phyloP scores from a whole-genome alignment of 164 flowering plant species.

The Litsea cubeba region DNA sequence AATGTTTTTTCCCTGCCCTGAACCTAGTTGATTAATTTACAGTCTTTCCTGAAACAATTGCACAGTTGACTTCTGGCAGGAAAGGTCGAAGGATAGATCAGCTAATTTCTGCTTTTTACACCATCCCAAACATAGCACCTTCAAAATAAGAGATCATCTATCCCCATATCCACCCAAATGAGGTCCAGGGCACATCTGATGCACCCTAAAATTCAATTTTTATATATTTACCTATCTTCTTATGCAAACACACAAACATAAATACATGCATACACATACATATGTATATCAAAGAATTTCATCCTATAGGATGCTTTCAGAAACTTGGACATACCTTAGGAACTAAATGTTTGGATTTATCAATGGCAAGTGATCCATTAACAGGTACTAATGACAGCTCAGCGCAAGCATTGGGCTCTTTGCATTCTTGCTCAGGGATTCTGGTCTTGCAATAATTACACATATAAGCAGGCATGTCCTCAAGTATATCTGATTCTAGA shows the following conservation, averaged over 20 bases:
- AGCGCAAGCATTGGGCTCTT: constrained; percentile 34
- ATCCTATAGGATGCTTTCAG: background rate
- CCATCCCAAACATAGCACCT: too few species aligned
- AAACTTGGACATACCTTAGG: constrained; percentile 59
- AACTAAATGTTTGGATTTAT: constrained; percentile 54
- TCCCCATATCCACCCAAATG: background rate
- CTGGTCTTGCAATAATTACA: constrained; percentile 61
- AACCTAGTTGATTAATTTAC: background rate
- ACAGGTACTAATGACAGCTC: constrained; percentile 61
- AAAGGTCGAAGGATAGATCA: too few species aligned
- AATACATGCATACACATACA: background rate
- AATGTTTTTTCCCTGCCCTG: background rate
- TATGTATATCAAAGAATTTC: background rate
- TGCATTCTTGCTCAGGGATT: constrained; percentile 25
- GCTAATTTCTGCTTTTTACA: too few species aligned
- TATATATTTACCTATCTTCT: background rate
- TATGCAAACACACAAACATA: background rate
- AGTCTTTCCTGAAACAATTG: background rate
- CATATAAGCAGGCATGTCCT: constrained; percentile 26
- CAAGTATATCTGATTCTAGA: constrained; percentile 23
- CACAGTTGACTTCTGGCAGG: background rate
- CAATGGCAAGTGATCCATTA: constrained; percentile 45
- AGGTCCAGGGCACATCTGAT: background rate
- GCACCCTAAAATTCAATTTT: background rate
- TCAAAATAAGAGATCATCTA: background rate